These are phyloP conservation scores for Collariella sp. DNA, from an alignment of 495 filamentous ascomycete genomes.

Conservation along the genomic window DNA sequence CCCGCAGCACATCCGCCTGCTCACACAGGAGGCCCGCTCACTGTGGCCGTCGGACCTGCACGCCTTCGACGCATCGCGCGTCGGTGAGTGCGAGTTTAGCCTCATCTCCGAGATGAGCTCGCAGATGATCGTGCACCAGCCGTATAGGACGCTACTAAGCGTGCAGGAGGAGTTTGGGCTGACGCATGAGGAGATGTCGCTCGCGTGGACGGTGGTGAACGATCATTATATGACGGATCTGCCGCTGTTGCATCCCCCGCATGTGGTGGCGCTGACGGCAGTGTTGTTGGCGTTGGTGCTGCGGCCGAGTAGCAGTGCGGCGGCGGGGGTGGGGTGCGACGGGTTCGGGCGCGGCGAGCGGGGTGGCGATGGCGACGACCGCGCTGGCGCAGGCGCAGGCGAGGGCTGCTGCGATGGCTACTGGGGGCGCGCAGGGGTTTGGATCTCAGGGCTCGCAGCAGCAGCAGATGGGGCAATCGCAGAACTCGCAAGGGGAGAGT, in stretches of 20 bases:
- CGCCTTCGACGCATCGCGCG: conserved; percentile 68
- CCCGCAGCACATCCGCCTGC: conserved; percentile 86
- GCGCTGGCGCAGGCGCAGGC: conserved; percentile 35
- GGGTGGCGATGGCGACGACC: conserved; percentile 34
- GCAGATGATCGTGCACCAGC: conserved; percentile 91
- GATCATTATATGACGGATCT: conserved; percentile 94
- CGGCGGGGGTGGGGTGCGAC: neutral
- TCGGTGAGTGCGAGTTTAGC: conserved; percentile 95
- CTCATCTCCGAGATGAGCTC: conserved; percentile 93
- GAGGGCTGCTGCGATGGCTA: conserved; percentile 17
- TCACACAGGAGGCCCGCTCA: conserved; percentile 75
- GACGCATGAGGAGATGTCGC: conserved; percentile 63
- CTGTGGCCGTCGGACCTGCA: conserved; percentile 87
- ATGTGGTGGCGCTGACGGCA: conserved; percentile 83
- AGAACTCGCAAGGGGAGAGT: conserved; percentile 1
- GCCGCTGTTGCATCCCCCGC: conserved; percentile 78
- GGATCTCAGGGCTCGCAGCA: conserved; percentile 5
- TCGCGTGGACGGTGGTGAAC: conserved; percentile 86
- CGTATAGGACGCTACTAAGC: conserved; percentile 79
- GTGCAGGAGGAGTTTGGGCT: conserved; percentile 63
- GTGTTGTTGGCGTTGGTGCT: conserved; percentile 80
- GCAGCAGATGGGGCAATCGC: neutral
- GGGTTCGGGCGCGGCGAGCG: conserved; percentile 17
- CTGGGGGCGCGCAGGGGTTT: neutral
- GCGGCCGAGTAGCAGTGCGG: conserved; percentile 32